Base-by-base conservation (phyloP, 257 asterid species). In the Leptodermis oblonga region DNA sequence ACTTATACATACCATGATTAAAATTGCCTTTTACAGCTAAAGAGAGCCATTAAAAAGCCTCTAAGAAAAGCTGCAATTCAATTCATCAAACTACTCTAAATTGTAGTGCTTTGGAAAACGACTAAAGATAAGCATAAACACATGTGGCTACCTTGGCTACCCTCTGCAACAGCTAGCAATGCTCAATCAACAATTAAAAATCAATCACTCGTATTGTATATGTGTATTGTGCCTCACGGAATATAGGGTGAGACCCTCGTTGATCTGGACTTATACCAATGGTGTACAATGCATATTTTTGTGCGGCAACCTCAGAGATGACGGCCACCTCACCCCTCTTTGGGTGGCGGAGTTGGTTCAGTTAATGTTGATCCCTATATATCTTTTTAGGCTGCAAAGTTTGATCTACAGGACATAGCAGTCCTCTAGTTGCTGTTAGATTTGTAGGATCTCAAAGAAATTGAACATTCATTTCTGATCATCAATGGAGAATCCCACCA, bases 1-100 rank as follows among this genome's bases (percentile, higher is more conserved):
- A 65, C 56, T 65, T 39, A 18, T 65, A 13, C 56, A 25, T 26
- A n/a, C 55, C 42, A 17, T 25, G 39, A 31, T 60, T 60, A 60
- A 60, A 9, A n/a, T 60, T 60, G 46, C 60, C 39, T 34, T 34
- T 66, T 48, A 48, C 46, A 66, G 70, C 46, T 48, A 48, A 66
- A 22, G 70, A 48, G 60, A 53, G 4, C 41, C 45, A 48, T 18
- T 34, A 46, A 31, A 48, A 48, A 22, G 41, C 10, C 4, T n/a
- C 31, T 20, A 36, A 34, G 42, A 58, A 58, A 58, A 66, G 62
- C 31, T 67, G 48, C 34, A 51, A 26, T 2, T 30, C 62, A 41
- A n/a, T n/a, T n/a, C n/a, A n/a, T 26, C 53, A 65, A 26, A 25
- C 8, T 13, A 5, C 22, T 25, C 41, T 3, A 15, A 30, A 48